These are phyloP conservation scores for Hibiscus syriacus DNA, from an alignment of 345 rosid species.

Conservation along the genomic window DNA sequence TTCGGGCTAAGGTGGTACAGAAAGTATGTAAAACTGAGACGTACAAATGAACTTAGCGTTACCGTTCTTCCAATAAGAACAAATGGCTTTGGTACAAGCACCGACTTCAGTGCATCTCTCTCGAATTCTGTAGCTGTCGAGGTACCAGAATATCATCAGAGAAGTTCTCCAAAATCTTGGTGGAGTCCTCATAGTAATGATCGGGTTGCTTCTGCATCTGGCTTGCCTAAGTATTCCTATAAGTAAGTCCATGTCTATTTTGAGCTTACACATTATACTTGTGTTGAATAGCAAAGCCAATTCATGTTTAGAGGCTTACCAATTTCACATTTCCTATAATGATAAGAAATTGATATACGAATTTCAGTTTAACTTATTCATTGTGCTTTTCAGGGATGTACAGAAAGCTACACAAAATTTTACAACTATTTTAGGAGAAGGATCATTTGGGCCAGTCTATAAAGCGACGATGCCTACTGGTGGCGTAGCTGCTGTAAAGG, in stretches of 20 bases:
- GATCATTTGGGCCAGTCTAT: slow-evolving; percentile 93
- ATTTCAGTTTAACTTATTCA: neutral
- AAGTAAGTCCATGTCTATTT: slow-evolving; percentile 44
- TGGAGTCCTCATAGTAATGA: slow-evolving; percentile 62
- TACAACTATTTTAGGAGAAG: slow-evolving; percentile 76
- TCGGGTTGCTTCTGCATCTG: slow-evolving; percentile 57
- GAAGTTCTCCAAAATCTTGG: slow-evolving; percentile 41
- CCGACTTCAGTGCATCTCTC: slow-evolving; percentile 59
- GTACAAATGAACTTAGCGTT: slow-evolving; percentile 49
- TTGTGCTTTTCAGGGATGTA: slow-evolving; percentile 55
- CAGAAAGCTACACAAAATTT: slow-evolving; percentile 90
- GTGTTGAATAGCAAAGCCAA: neutral
- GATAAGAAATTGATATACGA: neutral
- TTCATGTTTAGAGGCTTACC: neutral
- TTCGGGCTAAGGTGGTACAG: slow-evolving; percentile 58
- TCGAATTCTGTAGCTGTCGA: slow-evolving; percentile 28
- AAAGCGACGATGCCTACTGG: slow-evolving; percentile 66
- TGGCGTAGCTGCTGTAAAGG: slow-evolving; percentile 74
- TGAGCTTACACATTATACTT: neutral
- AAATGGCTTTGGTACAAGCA: slow-evolving; percentile 62
- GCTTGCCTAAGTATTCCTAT: slow-evolving; percentile 73
- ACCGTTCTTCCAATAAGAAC: slow-evolving; percentile 59
- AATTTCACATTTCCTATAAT: neutral
- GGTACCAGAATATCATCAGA: slow-evolving; percentile 27
- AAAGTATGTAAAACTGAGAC: slow-evolving; percentile 37